Evolutionary conservation across 1,284 basidiomycete species (phyloP), one percentile per base, ranked within the genome.

Genomic region (Meira nashicola): DNA sequence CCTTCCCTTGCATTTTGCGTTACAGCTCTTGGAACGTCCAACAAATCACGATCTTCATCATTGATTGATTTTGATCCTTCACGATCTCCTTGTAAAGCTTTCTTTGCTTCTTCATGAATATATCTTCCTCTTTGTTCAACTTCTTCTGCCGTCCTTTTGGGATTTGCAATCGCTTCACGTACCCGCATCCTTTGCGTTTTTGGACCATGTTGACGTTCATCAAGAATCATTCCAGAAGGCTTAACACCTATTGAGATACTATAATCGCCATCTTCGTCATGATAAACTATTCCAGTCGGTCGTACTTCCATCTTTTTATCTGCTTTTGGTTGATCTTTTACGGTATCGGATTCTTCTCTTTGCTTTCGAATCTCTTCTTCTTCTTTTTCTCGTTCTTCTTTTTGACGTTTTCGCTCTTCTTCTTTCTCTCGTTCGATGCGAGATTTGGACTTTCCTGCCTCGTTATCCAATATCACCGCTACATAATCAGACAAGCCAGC

Each of bases 191-290:
- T 56, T 21, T 55, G 12, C n/a, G 58, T 59, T 17, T 33, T 17
- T 23, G 58, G 58, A 12, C 58, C 58, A 37, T 41, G 49, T 19
- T 60, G 40, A 37, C 28, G 17, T 9, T 44, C n/a, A 12, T 53
- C 33, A 17, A 59, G 53, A 14, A 59, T n/a, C 12, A 37, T 39
- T 44, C 43, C 17, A 25, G 17, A 17, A n/a, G 58, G 58, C 10
- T 23, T 28, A 11, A 56, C 33, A 12, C 58, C 56, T 39, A 59
- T 48, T 23, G 39, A 8, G 10, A 59, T 17, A 25, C 40, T 46
- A 28, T 56, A 56, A 37, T 44, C 39, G 2, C 41, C 54, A 23
- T 55, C 41, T 14, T 28, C 19, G 12, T 60, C 41, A 19, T 43
- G 21, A 9, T 59, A 46, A 28, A 59, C 17, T 15, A 59, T 39